These are phyloP conservation scores for Rubroboletus pulcherrimus DNA, from an alignment of 768 basidiomycete species.

Conservation along the genomic window DNA sequence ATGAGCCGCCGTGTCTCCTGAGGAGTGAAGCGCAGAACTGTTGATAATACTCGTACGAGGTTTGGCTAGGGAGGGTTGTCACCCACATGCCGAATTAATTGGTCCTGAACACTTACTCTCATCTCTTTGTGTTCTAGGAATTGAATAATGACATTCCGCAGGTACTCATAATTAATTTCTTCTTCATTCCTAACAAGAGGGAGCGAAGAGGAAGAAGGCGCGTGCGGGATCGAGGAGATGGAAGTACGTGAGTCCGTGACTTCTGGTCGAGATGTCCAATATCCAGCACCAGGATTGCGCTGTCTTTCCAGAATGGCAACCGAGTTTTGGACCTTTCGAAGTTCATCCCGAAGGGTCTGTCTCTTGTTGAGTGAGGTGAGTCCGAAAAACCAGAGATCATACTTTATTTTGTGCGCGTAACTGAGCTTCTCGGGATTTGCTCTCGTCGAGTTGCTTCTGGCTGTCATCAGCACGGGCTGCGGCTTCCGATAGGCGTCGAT, in stretches of 20 bases:
- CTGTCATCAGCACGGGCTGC: slow-evolving; percentile 46
- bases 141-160: slow-evolving; percentile 93
- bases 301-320: slow-evolving; percentile 86
- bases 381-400: slow-evolving; percentile 7
- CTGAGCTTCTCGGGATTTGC: slow-evolving; percentile 64
- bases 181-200: slow-evolving; percentile 58
- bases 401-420: slow-evolving; percentile 79
- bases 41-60: slow-evolving; percentile 86
- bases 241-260: slow-evolving; percentile 33
- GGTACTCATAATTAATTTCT: slow-evolving; percentile 92
- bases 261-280: slow-evolving; percentile 63
- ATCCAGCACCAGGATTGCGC: slow-evolving; percentile 91
- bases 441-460: slow-evolving; percentile 72
- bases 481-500: slow-evolving; percentile 47
- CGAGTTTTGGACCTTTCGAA: slow-evolving; percentile 93
- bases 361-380: slow-evolving; percentile 6
- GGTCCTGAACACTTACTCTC: slow-evolving; percentile 60
- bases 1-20: slow-evolving; percentile 88
- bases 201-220: slow-evolving; percentile 34
- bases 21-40: slow-evolving; percentile 91
- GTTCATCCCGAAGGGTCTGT: slow-evolving; percentile 87
- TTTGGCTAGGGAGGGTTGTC: slow-evolving; percentile 56
- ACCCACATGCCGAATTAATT: not conserved
- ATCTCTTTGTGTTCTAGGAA: slow-evolving; percentile 99
- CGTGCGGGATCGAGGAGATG: slow-evolving; percentile 42